Percentiles rank a stretch among this genome's conserved stretches.
These are phyloP conservation scores for Hemisphaericaspora nanyangensis DNA, from an alignment of 805 yeast species.

Conservation along the genomic window DNA sequence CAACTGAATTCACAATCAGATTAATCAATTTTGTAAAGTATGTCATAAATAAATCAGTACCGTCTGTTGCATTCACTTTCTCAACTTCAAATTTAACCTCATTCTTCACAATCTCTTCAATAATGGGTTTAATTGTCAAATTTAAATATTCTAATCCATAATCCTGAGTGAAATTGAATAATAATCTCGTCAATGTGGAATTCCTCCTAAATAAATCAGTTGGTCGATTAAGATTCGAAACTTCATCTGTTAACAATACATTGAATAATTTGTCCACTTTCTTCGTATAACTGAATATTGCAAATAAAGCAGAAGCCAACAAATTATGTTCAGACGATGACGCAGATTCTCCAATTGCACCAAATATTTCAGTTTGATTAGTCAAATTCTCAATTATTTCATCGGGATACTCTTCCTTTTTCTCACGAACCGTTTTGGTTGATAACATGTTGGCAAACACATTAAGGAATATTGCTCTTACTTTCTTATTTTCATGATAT, in stretches of 20 bases:
- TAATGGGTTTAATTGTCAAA: slow-evolving; percentile 50
- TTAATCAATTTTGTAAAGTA: slow-evolving; percentile 57
- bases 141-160: slow-evolving; percentile 60
- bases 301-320: slow-evolving; percentile 61
- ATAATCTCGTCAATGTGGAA: slow-evolving; percentile 74
- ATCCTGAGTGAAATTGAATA: slow-evolving; percentile 67
- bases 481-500: slow-evolving; percentile 60
- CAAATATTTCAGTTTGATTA: slow-evolving; percentile 34
- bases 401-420: slow-evolving; percentile 26
- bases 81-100: slow-evolving; percentile 64
- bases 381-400: slow-evolving; percentile 19
- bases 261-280: slow-evolving; percentile 45
- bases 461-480: slow-evolving; percentile 69
- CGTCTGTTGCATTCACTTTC: slow-evolving; percentile 33
- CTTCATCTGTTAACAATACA: slow-evolving; percentile 58
- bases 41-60: slow-evolving; percentile 46
- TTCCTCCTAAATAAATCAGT: slow-evolving; percentile 77
- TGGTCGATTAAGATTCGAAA: slow-evolving; percentile 53
- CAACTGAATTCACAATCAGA: slow-evolving; percentile 52
- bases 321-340: slow-evolving; percentile 68
- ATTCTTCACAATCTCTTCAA: slow-evolving; percentile 47
- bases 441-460: slow-evolving; percentile 67
- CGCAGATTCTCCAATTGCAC: slow-evolving; percentile 57
- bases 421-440: slow-evolving; percentile 25
- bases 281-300: slow-evolving; percentile 43